Percentiles rank a stretch among this genome's conserved stretches.
Conservation (phyloP, 2,329 filamentous ascomycete species). For the Pseudocercospora musae region DNA sequence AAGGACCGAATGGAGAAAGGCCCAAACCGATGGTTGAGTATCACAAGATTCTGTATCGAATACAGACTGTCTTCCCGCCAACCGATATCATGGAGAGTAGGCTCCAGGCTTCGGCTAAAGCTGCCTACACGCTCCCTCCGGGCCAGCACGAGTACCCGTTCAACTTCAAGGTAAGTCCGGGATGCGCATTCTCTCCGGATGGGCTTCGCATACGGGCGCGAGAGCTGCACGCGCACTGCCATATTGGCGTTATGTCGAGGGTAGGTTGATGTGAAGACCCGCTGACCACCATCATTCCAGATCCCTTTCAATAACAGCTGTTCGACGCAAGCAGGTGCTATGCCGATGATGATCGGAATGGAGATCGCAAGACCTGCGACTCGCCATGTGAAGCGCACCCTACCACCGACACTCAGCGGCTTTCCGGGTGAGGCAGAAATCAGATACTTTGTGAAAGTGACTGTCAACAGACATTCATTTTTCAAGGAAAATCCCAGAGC, state of each 20-base stretch:
- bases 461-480: constrained; percentile 79
- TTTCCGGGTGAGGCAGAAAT: constrained; percentile 87
- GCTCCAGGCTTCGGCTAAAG: constrained; percentile 31
- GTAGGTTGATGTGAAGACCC: neutral
- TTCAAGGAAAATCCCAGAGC: constrained; percentile 84
- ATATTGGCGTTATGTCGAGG: neutral
- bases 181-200: neutral
- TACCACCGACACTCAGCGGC: constrained; percentile 85
- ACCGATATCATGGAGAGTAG: constrained; percentile 37
- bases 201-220: neutral
- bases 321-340: constrained; percentile 40
- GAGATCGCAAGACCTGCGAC: constrained; percentile 47
- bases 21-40: constrained; percentile 49
- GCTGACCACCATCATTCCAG: constrained; percentile 28
- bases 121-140: constrained; percentile 59
- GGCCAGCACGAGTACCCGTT: constrained; percentile 76
- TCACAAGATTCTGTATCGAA: constrained; percentile 66
- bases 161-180: constrained; percentile 61
- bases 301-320: constrained; percentile 70
- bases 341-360: constrained; percentile 44
- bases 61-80: constrained; percentile 55
- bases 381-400: constrained; percentile 74
- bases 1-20: constrained; percentile 41
- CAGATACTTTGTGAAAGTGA: constrained; percentile 93
- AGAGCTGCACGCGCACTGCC: neutral